phyloP scores from a whole-genome alignment of 2,329 filamentous ascomycete genomes.

The Paracamarosporium sp. region DNA sequence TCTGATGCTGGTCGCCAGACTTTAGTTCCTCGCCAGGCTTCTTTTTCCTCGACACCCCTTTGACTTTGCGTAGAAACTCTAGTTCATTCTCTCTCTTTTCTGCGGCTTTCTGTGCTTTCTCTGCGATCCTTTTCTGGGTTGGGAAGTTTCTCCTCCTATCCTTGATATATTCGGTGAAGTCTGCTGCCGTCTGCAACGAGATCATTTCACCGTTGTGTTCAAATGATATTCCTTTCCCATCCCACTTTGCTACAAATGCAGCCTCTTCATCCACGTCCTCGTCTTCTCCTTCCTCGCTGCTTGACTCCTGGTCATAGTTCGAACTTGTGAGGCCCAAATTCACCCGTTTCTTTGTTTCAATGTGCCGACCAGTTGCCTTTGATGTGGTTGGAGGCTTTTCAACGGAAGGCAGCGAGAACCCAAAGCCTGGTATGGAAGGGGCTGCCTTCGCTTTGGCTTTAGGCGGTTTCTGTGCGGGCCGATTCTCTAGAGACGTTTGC shows the following conservation, averaged over 20 bases:
- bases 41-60: slow-evolving; percentile 26
- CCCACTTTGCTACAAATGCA: slow-evolving; percentile 39
- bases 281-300: slow-evolving; percentile 71
- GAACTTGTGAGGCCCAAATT: slow-evolving; percentile 73
- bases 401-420: slow-evolving; percentile 36
- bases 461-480: slow-evolving; percentile 32
- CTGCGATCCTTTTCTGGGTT: slow-evolving; percentile 73
- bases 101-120: slow-evolving; percentile 61
- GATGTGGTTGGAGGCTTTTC: slow-evolving; percentile 8
- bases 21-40: slow-evolving; percentile 3
- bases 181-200: slow-evolving; percentile 63
- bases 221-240: slow-evolving; percentile 64
- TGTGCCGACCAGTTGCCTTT: slow-evolving; percentile 18
- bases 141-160: slow-evolving; percentile 83
- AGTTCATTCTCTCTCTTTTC: slow-evolving; percentile 40
- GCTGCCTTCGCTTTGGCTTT: slow-evolving; percentile 41
- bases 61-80: slow-evolving; percentile 46
- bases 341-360: slow-evolving; percentile 74
- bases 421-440: slow-evolving; percentile 46
- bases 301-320: slow-evolving; percentile 35
- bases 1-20: slow-evolving; percentile 2
- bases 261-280: slow-evolving; percentile 76
- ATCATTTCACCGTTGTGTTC: slow-evolving; percentile 64
- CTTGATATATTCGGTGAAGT: slow-evolving; percentile 80
- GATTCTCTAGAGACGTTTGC: not conserved